A percentile compares a stretch with the other conserved stretches of the same genome.
Conservation (phyloP, 768 basidiomycete species). For the Boletus tylopilopsis region DNA sequence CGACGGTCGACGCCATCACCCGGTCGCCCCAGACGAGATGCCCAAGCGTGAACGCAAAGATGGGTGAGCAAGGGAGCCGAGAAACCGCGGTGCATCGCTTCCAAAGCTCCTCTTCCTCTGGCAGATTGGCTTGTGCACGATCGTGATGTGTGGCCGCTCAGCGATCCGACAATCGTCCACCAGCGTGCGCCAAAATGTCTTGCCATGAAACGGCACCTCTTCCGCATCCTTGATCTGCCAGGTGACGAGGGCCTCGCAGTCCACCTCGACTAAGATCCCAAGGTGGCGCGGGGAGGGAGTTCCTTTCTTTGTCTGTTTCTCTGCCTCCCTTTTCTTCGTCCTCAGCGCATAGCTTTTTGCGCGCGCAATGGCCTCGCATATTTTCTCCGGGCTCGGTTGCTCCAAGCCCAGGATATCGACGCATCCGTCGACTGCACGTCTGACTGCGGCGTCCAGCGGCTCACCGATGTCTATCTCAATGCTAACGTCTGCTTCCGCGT, state of each 20-base stretch:
- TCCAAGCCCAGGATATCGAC: slow-evolving; percentile 51
- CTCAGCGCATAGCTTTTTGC: slow-evolving; percentile 40
- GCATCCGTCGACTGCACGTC: slow-evolving; percentile 58
- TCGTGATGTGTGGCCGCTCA: slow-evolving; percentile 75
- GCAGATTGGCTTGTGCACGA: slow-evolving; percentile 67
- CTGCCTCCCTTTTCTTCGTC: slow-evolving; percentile 1
- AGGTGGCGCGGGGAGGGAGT: slow-evolving; percentile 61
- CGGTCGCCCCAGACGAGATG: slow-evolving; percentile 70
- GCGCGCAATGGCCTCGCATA: slow-evolving; percentile 42
- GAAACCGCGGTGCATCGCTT: slow-evolving; percentile 21
- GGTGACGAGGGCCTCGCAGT: slow-evolving; percentile 50
- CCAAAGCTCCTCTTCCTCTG: slow-evolving; percentile 42
- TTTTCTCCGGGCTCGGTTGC: slow-evolving; percentile 49
- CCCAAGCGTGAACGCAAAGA: slow-evolving; percentile 60
- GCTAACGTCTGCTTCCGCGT: slow-evolving; percentile 59
- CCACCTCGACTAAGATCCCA: slow-evolving; percentile 71
- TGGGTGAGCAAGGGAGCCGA: slow-evolving; percentile 35
- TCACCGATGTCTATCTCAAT: slow-evolving; percentile 67
- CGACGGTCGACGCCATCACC: slow-evolving; percentile 78
- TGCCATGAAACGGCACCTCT: slow-evolving; percentile 31
- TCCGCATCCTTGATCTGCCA: slow-evolving; percentile 34
- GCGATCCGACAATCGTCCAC: slow-evolving; percentile 45
- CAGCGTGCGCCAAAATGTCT: slow-evolving; percentile 52
- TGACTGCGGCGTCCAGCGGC: slow-evolving; percentile 48
- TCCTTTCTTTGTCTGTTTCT: slow-evolving; percentile 25